These are phyloP conservation scores for Withania somnifera DNA, from an alignment of 305 asterid species.

Conservation along the genomic window DNA sequence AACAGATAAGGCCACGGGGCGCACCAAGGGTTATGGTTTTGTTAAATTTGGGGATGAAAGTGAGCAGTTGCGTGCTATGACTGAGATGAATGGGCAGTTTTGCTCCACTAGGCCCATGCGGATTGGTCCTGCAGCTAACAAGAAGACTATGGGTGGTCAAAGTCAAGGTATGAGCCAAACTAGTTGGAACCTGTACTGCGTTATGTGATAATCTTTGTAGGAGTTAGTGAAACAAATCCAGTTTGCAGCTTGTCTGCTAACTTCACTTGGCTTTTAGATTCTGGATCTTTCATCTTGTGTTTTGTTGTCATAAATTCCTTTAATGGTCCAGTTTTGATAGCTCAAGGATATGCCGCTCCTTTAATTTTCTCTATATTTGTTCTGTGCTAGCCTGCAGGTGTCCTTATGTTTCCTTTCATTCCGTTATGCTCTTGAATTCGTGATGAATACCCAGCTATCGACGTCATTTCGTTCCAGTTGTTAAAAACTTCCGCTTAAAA, in stretches of 20 bases:
- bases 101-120: slow-evolving; percentile 77
- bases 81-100: slow-evolving; percentile 67
- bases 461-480: slow-evolving; percentile 6
- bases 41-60: slow-evolving; percentile 66
- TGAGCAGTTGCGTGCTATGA: slow-evolving; percentile 67
- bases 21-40: slow-evolving; percentile 70
- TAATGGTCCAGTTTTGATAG: background rate
- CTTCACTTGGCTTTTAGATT: background rate
- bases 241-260: slow-evolving; percentile 2
- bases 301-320: background rate
- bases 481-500: background rate
- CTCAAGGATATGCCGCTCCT: background rate
- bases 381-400: background rate
- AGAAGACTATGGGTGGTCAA: slow-evolving; percentile 43
- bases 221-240: background rate
- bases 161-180: slow-evolving; percentile 32
- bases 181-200: background rate
- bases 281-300: background rate
- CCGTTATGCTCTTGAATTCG: background rate
- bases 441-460: slow-evolving; percentile 2
- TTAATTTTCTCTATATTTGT: background rate
- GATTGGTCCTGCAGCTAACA: slow-evolving; percentile 72
- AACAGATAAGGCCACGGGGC: slow-evolving; percentile 55
- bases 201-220: background rate
- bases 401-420: background rate